These are phyloP conservation scores for Colletotrichum scovillei DNA, from an alignment of 2,329 filamentous ascomycete genomes.

Conservation along the genomic window DNA sequence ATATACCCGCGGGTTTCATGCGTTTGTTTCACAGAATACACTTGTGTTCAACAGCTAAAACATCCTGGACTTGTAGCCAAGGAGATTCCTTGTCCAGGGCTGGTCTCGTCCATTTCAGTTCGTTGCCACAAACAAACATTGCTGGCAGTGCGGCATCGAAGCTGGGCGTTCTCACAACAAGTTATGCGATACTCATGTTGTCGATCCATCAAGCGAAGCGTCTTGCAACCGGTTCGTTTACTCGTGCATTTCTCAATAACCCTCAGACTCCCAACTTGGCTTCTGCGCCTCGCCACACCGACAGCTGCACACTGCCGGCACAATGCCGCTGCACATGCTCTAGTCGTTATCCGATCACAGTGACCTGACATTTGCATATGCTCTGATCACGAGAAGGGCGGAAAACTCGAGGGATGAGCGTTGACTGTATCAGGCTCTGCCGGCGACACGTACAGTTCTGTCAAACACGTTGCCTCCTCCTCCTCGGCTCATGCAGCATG, in stretches of 20 bases:
- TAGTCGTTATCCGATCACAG: background rate
- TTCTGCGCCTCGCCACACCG: background rate
- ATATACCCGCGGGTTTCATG: constrained; percentile 5
- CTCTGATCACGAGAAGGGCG: background rate
- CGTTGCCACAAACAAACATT: background rate
- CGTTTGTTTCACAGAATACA: constrained; percentile 16
- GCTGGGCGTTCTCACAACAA: background rate
- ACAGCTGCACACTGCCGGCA: background rate
- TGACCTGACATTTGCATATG: background rate
- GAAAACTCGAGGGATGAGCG: background rate
- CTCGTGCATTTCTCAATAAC: background rate
- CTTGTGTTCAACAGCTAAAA: background rate
- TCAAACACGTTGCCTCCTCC: constrained; percentile 12
- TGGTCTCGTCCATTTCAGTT: background rate
- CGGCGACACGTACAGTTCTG: background rate
- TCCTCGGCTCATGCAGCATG: background rate
- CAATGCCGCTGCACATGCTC: background rate
- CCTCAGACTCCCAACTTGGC: background rate
- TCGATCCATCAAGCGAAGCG: background rate
- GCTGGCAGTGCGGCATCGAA: background rate
- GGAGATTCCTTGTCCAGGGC: background rate
- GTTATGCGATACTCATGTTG: background rate
- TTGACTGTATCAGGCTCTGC: background rate
- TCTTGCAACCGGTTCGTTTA: background rate
- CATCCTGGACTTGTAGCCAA: background rate